These are phyloP conservation scores for Vigna angularis DNA, from an alignment of 306 rosid genomes.

Conservation along the genomic window DNA sequence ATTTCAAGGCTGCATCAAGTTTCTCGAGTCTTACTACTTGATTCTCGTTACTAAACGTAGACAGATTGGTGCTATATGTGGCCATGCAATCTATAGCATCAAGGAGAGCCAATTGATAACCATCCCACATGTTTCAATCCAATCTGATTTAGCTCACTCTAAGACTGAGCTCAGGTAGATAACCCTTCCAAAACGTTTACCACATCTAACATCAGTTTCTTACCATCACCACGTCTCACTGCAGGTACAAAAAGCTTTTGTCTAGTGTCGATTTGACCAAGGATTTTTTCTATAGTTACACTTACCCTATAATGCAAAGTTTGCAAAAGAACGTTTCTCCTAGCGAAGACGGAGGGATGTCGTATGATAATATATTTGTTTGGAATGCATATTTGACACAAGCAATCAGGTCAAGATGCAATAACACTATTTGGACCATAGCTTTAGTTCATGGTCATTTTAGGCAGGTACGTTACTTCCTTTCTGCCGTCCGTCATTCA, in stretches of 20 bases:
- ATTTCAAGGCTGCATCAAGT: slow-evolving; percentile 81
- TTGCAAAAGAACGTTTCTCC: slow-evolving; percentile 80
- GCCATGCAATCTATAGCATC: slow-evolving; percentile 87
- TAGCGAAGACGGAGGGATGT: slow-evolving; percentile 67
- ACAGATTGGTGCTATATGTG: slow-evolving; percentile 88
- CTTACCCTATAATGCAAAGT: slow-evolving; percentile 97
- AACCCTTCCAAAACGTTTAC: background rate
- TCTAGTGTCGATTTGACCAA: slow-evolving; percentile 94
- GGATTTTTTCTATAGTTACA: slow-evolving; percentile 94
- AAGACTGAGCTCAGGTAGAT: slow-evolving; percentile 82
- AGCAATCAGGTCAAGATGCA: slow-evolving; percentile 87
- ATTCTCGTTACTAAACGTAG: slow-evolving; percentile 89
- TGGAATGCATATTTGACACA: slow-evolving; percentile 95
- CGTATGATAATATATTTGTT: slow-evolving; percentile 87
- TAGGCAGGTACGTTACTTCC: slow-evolving; percentile 70
- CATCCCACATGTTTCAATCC: slow-evolving; percentile 82
- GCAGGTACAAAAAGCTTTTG: slow-evolving; percentile 90
- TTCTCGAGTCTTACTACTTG: slow-evolving; percentile 90
- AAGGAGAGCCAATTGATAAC: slow-evolving; percentile 85
- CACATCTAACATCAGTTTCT: background rate
- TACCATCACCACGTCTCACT: slow-evolving; percentile 24
- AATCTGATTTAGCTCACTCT: slow-evolving; percentile 85
- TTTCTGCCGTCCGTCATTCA: background rate
- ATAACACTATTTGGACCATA: slow-evolving; percentile 91
- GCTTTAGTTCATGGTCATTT: slow-evolving; percentile 97